phyloP scores from a whole-genome alignment of 371 early-diverging fungal species.

The Apophysomyces trapeziformis region DNA sequence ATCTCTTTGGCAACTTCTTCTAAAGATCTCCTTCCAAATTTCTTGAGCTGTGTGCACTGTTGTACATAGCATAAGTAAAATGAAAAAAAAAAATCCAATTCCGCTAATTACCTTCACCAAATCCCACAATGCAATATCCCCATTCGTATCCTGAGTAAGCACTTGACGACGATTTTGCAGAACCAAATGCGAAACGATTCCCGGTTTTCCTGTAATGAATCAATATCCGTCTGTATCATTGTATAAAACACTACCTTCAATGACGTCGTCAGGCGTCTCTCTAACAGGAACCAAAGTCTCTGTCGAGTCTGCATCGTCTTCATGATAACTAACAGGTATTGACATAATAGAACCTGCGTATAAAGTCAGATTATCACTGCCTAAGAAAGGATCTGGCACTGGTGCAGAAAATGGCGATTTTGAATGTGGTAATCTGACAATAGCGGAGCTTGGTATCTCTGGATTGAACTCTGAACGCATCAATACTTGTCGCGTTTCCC shows the following conservation, averaged over 20 bases:
- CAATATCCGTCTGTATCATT: background rate
- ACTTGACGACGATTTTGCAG: conserved; percentile 88
- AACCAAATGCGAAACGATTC: conserved; percentile 68
- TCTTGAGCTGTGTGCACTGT: conserved; percentile 62
- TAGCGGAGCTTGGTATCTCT: conserved; percentile 46
- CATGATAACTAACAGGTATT: conserved; percentile 54
- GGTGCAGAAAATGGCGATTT: conserved; percentile 33
- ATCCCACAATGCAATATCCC: conserved; percentile 90
- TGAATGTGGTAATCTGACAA: conserved; percentile 47
- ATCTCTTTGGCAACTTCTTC: conserved; percentile 66
- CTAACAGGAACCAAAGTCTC: conserved; percentile 49
- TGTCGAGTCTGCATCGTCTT: conserved; percentile 44
- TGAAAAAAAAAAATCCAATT: background rate
- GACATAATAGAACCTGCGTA: conserved; percentile 57
- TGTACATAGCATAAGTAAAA: conserved; percentile 1
- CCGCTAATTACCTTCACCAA: conserved; percentile 62
- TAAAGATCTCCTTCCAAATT: conserved; percentile 60
- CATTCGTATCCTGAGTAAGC: conserved; percentile 83
- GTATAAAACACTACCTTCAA: conserved; percentile 31
- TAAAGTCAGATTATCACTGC: conserved; percentile 42
- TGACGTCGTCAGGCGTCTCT: conserved; percentile 39
- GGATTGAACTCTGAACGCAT: conserved; percentile 52
- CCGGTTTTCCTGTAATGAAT: conserved; percentile 58
- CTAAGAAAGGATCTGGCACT: conserved; percentile 38
- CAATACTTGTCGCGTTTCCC: conserved; percentile 43